These are phyloP conservation scores for Geranium rotundifolium DNA, from an alignment of 345 rosid species.

Conservation along the genomic window DNA sequence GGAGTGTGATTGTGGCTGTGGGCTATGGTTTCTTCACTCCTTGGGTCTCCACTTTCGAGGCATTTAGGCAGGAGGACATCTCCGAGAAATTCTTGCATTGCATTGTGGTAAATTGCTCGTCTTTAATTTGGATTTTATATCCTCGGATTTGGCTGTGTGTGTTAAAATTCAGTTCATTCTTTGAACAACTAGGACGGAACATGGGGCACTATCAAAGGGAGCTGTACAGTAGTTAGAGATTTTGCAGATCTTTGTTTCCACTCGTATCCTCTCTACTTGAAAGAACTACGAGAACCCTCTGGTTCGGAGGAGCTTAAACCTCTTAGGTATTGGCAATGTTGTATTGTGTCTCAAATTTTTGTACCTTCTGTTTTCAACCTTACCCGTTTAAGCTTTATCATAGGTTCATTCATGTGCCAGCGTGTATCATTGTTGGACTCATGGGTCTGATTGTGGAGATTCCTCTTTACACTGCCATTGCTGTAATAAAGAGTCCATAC, in stretches of 20 bases:
- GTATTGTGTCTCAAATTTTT: background rate
- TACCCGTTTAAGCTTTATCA: constrained; percentile 11
- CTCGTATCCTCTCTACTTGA: constrained; percentile 52
- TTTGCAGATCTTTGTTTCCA: constrained; percentile 65
- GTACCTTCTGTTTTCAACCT: background rate
- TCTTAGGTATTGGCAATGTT: constrained; percentile 39
- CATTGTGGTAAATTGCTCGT: constrained; percentile 37
- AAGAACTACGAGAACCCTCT: constrained; percentile 50
- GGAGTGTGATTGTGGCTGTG: constrained; percentile 51
- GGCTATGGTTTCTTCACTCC: constrained; percentile 80
- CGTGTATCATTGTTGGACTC: constrained; percentile 55
- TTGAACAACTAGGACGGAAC: constrained; percentile 58
- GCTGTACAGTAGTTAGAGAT: constrained; percentile 64
- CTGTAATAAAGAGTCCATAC: constrained; percentile 58
- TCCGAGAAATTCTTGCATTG: constrained; percentile 55
- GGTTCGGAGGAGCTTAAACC: constrained; percentile 38
- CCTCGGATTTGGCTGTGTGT: background rate
- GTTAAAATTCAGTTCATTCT: background rate
- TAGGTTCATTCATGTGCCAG: constrained; percentile 69
- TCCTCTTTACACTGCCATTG: constrained; percentile 58
- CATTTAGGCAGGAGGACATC: constrained; percentile 51
- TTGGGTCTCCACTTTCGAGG: constrained; percentile 79
- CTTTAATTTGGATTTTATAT: too few relatives aligned
- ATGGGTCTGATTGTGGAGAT: constrained; percentile 55
- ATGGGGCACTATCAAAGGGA: constrained; percentile 66